phyloP scores from a whole-genome alignment of 1,284 basidiomycete species.

The Trichosporon sp. region DNA sequence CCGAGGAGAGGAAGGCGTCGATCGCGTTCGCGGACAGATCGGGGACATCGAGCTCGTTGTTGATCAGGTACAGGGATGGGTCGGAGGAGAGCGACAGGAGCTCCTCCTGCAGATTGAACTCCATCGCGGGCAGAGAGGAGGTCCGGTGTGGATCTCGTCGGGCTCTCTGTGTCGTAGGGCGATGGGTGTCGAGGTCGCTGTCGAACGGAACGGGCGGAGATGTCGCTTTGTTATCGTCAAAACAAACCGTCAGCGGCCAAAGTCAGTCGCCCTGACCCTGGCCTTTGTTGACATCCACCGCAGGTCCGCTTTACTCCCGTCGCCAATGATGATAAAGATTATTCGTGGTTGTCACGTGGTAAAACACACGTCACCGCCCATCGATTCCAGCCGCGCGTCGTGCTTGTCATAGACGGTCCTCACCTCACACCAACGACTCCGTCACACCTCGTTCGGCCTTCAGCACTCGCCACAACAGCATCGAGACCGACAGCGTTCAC shows the following conservation, averaged over 20 bases:
- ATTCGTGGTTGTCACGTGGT: neutral
- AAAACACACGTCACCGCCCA: slow-evolving; percentile 21
- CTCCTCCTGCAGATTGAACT: slow-evolving; percentile 76
- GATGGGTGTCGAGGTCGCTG: slow-evolving; percentile 18
- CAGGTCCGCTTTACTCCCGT: neutral
- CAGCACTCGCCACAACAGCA: slow-evolving; percentile 3
- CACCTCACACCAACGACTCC: neutral
- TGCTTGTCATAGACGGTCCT: slow-evolving; percentile 19
- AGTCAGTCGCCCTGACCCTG: slow-evolving; percentile 23
- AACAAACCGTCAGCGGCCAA: slow-evolving; percentile 24
- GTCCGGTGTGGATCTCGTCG: neutral
- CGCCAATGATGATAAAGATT: neutral
- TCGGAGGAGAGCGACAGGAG: slow-evolving; percentile 64
- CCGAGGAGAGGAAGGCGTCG: slow-evolving; percentile 55
- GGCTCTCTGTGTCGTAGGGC: slow-evolving; percentile 5
- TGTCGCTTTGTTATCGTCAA: slow-evolving; percentile 18
- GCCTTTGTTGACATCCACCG: slow-evolving; percentile 22
- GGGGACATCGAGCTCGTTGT: slow-evolving; percentile 67
- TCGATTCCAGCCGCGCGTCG: slow-evolving; percentile 28
- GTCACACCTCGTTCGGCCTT: neutral
- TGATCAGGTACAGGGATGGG: slow-evolving; percentile 64
- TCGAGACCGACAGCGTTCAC: neutral
- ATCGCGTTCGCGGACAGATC: slow-evolving; percentile 59
- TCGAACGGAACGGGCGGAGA: neutral
- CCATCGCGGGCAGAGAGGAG: slow-evolving; percentile 30